A percentile compares a stretch with the other conserved stretches of the same genome.
phyloP scores from a whole-genome alignment of 1,284 basidiomycete genomes.

The Agaricales sp. region DNA sequence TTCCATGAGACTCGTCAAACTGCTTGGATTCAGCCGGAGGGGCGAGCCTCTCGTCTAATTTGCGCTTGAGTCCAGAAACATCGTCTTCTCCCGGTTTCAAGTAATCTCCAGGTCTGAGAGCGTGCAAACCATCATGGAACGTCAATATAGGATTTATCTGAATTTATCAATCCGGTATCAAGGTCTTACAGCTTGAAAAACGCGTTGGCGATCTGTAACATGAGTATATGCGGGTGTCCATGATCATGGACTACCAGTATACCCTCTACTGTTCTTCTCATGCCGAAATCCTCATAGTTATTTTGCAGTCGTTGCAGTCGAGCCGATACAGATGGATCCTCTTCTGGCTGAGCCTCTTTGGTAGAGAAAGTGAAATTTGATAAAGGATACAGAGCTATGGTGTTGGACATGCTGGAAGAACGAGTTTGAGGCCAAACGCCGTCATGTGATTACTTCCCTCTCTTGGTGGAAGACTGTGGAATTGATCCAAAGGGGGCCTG shows the following conservation, averaged over 20 bases:
- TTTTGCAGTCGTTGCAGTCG: constrained; percentile 85
- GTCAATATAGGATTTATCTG: neutral
- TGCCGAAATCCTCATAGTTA: constrained; percentile 95
- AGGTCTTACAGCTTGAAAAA: constrained; percentile 86
- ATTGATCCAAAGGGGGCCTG: too few species aligned
- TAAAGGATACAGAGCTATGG: constrained; percentile 69
- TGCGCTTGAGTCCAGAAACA: constrained; percentile 77
- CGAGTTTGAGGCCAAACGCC: neutral
- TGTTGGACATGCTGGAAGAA: constrained; percentile 52
- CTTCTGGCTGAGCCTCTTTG: constrained; percentile 92
- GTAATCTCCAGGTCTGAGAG: constrained; percentile 87
- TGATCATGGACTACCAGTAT: constrained; percentile 93
- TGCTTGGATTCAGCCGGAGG: constrained; percentile 52
- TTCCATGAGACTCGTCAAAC: constrained; percentile 61
- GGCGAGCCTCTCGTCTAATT: constrained; percentile 83
- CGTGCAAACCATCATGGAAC: too few species aligned
- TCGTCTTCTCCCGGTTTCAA: constrained; percentile 94
- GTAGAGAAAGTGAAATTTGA: constrained; percentile 75
- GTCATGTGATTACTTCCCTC: neutral
- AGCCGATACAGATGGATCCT: constrained; percentile 89
- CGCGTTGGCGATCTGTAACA: constrained; percentile 96
- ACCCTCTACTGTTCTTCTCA: constrained; percentile 93
- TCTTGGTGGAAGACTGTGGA: too few species aligned
- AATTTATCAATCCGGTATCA: too few species aligned
- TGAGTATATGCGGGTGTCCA: constrained; percentile 90